Evolutionary conservation across 2,329 filamentous ascomycete species (phyloP).

Genomic region (Drechmeria coniospora): DNA sequence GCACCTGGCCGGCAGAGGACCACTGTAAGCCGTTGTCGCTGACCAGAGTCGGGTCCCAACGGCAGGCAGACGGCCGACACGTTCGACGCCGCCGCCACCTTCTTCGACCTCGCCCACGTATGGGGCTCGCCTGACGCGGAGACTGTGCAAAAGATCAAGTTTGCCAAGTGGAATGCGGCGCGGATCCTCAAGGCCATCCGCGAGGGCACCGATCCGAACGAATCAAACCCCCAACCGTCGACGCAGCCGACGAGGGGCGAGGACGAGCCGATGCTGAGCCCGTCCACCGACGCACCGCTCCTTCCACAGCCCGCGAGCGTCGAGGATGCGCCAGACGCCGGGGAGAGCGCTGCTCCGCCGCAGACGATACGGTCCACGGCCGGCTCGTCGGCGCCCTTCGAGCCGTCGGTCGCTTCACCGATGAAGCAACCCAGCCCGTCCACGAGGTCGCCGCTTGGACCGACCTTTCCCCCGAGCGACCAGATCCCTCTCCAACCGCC

Average conservation of each 20-base stretch:
- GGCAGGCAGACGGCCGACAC: conserved; percentile 87
- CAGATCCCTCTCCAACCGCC: conserved; percentile 14
- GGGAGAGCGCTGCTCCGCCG: no score
- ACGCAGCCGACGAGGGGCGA: conserved; percentile 15
- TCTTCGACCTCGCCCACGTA: conserved; percentile 74
- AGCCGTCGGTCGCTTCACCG: conserved; percentile 19
- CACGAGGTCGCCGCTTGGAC: conserved; percentile 2
- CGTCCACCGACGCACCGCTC: no score
- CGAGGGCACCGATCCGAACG: conserved; percentile 82
- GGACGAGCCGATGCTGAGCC: conserved; percentile 35
- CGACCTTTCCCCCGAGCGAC: no score
- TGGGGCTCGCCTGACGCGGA: conserved; percentile 68
- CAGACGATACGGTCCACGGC: no score
- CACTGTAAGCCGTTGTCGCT: not conserved
- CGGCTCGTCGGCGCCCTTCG: conserved; percentile 3
- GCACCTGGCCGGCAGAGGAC: no score
- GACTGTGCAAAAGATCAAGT: conserved; percentile 76
- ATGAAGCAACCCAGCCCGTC: conserved; percentile 14
- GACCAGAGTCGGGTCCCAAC: no score
- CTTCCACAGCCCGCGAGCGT: conserved; percentile 27
- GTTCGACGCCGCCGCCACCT: conserved; percentile 82
- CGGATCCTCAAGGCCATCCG: conserved; percentile 85
- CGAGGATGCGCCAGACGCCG: conserved; percentile 37
- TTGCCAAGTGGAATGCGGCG: conserved; percentile 87
- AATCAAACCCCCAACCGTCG: conserved; percentile 61